Conservation (phyloP, 192 early-diverging fungal genomes). For the Dimargaris verticillata region DNA sequence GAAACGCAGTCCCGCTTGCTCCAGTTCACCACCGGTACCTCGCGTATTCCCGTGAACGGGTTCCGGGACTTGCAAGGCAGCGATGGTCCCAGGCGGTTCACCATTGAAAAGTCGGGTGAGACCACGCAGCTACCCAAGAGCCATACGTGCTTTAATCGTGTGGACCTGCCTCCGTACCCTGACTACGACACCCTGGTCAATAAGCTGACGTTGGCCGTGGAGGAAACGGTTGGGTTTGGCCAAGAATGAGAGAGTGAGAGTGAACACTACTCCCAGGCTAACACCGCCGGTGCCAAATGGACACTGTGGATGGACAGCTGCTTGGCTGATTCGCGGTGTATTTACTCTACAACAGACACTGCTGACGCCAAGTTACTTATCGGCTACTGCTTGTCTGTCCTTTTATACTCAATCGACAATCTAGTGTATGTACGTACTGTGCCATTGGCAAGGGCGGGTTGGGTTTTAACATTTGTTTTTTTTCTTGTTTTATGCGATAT, state of each 20-base stretch:
- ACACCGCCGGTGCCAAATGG: too few species aligned
- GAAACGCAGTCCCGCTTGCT: slow-evolving; percentile 62
- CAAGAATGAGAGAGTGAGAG: slow-evolving; percentile 32
- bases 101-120: slow-evolving; percentile 69
- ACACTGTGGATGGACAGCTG: too few species aligned
- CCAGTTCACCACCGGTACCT: slow-evolving; percentile 83
- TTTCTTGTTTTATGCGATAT: too few species aligned
- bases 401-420: not conserved
- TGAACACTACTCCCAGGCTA: not conserved
- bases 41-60: slow-evolving; percentile 78
- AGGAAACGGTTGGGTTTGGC: slow-evolving; percentile 76
- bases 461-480: too few species aligned
- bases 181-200: slow-evolving; percentile 37
- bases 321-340: too few species aligned
- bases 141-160: slow-evolving; percentile 84
- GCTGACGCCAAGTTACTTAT: too few species aligned
- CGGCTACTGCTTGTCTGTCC: not conserved
- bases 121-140: slow-evolving; percentile 53
- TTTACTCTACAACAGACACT: too few species aligned
- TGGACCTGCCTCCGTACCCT: slow-evolving; percentile 73
- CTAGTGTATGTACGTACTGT: not conserved
- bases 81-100: slow-evolving; percentile 71
- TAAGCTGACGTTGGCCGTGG: slow-evolving; percentile 70
- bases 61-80: slow-evolving; percentile 81
- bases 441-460: too few species aligned